phyloP scores from a whole-genome alignment of 1,139 yeast genomes.

The Magnusiomyces ingens region DNA sequence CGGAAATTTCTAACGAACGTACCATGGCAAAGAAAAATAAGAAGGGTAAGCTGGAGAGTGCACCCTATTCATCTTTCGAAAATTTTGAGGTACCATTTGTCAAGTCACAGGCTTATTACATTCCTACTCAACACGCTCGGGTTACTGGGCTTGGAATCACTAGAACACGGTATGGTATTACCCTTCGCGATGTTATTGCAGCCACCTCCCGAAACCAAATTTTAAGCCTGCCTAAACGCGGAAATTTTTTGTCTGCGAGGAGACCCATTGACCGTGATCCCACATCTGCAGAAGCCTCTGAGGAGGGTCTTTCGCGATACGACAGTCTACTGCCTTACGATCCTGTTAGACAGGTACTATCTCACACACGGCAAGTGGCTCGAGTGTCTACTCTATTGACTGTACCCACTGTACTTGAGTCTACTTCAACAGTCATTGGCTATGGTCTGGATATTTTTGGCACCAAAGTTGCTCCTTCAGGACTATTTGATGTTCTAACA shows the following conservation, averaged over 20 bases:
- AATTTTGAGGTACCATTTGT: constrained; percentile 40
- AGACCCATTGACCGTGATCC: constrained; percentile 46
- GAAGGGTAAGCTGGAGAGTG: constrained; percentile 7
- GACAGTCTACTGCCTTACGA: constrained; percentile 45
- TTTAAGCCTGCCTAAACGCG: constrained; percentile 58
- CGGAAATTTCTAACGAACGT: constrained; percentile 28
- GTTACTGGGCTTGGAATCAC: constrained; percentile 51
- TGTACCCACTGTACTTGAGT: constrained; percentile 67
- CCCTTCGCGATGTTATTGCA: constrained; percentile 60
- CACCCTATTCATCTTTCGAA: constrained; percentile 35
- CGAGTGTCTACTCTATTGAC: constrained; percentile 37
- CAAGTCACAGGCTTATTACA: constrained; percentile 49
- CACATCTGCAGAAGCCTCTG: constrained; percentile 43
- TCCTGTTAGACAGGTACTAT: constrained; percentile 35
- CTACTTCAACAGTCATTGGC: constrained; percentile 67
- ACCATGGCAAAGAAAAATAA: constrained; percentile 2
- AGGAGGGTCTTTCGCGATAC: constrained; percentile 61
- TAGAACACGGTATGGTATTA: constrained; percentile 64
- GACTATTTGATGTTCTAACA: constrained; percentile 71
- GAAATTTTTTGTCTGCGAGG: constrained; percentile 30
- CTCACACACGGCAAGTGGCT: constrained; percentile 37
- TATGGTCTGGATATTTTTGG: constrained; percentile 66
- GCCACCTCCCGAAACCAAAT: constrained; percentile 56
- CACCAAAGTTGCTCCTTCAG: constrained; percentile 72
- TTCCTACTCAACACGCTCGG: constrained; percentile 34